Conservation (phyloP, 495 filamentous ascomycete species). For the Podospora didyma region DNA sequence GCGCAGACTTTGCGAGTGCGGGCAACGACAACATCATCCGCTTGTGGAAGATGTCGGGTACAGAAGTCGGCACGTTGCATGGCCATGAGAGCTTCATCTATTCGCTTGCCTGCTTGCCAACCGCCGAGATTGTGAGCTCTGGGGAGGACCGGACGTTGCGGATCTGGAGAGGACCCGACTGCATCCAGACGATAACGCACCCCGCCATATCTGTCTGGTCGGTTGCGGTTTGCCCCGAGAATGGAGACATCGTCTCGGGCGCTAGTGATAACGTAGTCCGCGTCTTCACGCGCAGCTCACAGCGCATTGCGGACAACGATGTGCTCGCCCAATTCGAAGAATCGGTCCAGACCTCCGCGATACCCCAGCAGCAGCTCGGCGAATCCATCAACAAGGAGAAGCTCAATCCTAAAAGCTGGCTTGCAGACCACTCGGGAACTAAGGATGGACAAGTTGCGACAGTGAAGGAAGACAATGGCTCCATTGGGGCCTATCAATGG, state of each 20-base stretch:
- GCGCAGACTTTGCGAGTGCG: constrained; percentile 82
- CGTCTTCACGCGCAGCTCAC: constrained; percentile 71
- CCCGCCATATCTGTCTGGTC: constrained; percentile 96
- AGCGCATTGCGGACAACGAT: constrained; percentile 61
- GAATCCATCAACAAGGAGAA: constrained; percentile 81
- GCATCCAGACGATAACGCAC: constrained; percentile 94
- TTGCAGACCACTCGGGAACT: constrained; percentile 71
- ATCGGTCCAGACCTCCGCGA: constrained; percentile 74
- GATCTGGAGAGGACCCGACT: constrained; percentile 78
- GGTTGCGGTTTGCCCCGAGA: constrained; percentile 74
- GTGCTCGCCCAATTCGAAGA: constrained; percentile 68
- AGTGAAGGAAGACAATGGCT: constrained; percentile 76
- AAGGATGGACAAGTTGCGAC: constrained; percentile 94
- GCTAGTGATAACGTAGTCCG: constrained; percentile 86
- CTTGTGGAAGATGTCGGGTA: constrained; percentile 75
- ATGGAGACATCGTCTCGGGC: constrained; percentile 87
- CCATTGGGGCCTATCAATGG: constrained; percentile 79
- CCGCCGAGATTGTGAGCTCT: constrained; percentile 84
- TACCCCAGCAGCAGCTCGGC: constrained; percentile 73
- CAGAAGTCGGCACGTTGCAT: constrained; percentile 65
- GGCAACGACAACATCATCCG: constrained; percentile 85
- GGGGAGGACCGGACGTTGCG: constrained; percentile 90
- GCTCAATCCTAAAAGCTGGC: constrained; percentile 79
- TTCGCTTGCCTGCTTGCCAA: constrained; percentile 69
- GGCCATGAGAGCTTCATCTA: constrained; percentile 98